Evolutionary conservation across 1,284 basidiomycete species (phyloP).

Genomic region (Fomitopsis betulina): DNA sequence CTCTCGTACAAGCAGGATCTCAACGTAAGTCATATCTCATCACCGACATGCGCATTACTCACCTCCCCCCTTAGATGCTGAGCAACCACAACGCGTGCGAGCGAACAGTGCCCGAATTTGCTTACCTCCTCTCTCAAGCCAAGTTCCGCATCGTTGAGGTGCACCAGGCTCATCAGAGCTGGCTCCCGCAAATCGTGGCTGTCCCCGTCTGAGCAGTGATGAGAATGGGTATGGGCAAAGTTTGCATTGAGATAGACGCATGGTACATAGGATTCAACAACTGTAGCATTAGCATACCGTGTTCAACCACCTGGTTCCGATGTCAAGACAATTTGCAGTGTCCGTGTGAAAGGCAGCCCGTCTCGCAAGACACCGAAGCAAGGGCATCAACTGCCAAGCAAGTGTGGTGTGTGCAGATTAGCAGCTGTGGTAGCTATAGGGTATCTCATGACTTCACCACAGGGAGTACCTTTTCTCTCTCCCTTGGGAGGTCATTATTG

Average conservation of each 20-base stretch:
- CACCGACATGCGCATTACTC: neutral
- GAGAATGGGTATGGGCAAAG: neutral
- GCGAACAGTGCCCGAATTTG: slow-evolving; percentile 10
- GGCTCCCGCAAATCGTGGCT: slow-evolving; percentile 12
- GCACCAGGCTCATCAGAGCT: slow-evolving; percentile 10
- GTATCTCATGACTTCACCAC: neutral
- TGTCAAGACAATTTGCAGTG: neutral
- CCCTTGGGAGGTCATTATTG: neutral
- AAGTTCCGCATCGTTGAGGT: slow-evolving; percentile 10
- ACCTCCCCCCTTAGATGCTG: slow-evolving; percentile 7
- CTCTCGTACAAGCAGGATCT: slow-evolving; percentile 13
- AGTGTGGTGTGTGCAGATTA: neutral
- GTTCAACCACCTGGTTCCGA: neutral
- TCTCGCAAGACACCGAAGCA: neutral
- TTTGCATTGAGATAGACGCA: neutral
- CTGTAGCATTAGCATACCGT: neutral
- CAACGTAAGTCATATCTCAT: slow-evolving; percentile 3
- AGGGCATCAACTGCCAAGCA: no score
- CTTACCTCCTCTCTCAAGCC: slow-evolving; percentile 3
- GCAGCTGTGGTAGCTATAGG: neutral
- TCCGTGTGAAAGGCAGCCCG: neutral
- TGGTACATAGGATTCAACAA: neutral
- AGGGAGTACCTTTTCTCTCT: no score
- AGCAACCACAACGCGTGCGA: slow-evolving; percentile 12
- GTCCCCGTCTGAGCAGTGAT: slow-evolving; percentile 6